Base-by-base conservation (phyloP, 2,329 filamentous ascomycete genomes). In the Paecilomyces variotii region DNA sequence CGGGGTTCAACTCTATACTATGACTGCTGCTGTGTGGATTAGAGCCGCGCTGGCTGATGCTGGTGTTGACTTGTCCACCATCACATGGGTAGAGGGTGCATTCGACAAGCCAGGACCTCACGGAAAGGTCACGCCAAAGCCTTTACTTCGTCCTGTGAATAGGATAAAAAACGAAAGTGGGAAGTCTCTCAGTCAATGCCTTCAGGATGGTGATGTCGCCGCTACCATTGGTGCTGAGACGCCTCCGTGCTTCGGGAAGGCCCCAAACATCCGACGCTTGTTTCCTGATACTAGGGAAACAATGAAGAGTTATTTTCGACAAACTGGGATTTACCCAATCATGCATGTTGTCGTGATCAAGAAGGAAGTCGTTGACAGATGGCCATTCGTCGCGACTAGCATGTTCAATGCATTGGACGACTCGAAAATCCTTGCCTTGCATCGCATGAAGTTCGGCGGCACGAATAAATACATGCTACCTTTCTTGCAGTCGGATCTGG, bases 151-250 rank as follows among this genome's bases (percentile, higher is more conserved):
- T 34, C 32, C 32, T 5, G 32, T 34, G 6, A 34, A 34, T 34
- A 7, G 6, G 3, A 9, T 34, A 5, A 7, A 4, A 34, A 34
- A 34, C 6, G 2, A 62, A 61, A 3, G 32, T 34, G 3, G 60
- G n/a, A 72, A 69, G 51, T 70, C 69, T 1, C 63, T 74, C 4
- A 65, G 62, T 52, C 61, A 72, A 27, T 62, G 74, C 6, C 67
- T 76, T 7, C 68, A 67, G 50, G 66, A 70, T 25, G 73, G 74
- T n/a, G 68, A 70, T 25, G 70, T 75, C 54, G 73, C 70, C 55
- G 73, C 74, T 6, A 73, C 68, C 2, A 69, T 76, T 49, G 70
- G 72, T 1, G 72, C 73, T 6, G 66, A 73, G 32, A 53, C 67
- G 4, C 72, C 73, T 0, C 54, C 62, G 24, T 74, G 67, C 60